phyloP scores from a whole-genome alignment of 2,329 filamentous ascomycete genomes.

The Diaporthe destruens region DNA sequence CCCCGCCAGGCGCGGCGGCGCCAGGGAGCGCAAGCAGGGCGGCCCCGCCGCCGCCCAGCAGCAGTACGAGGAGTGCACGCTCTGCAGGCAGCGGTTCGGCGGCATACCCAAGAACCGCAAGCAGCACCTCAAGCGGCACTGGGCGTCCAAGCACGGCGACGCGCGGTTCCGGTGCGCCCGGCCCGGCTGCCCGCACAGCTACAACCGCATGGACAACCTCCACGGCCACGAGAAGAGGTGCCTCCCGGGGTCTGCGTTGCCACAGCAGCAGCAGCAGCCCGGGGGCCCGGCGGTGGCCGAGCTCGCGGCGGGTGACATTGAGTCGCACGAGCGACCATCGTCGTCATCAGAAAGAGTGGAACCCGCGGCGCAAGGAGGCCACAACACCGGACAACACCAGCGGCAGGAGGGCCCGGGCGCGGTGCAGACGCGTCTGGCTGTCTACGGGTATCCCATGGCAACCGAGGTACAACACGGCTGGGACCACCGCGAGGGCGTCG shows the following conservation, averaged over 20 bases:
- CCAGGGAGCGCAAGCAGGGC: not conserved
- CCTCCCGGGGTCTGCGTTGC: not conserved
- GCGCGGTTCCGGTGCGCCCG: slow-evolving; percentile 1
- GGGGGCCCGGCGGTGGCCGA: not conserved
- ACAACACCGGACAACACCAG: too few species aligned
- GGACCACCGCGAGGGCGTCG: not conserved
- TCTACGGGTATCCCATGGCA: not conserved
- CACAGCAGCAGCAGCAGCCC: not conserved
- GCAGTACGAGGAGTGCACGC: slow-evolving; percentile 1
- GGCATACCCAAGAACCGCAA: slow-evolving; percentile 17
- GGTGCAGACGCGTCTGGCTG: not conserved
- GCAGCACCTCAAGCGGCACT: slow-evolving; percentile 29
- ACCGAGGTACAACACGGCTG: not conserved
- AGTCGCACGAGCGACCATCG: not conserved
- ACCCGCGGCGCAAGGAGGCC: not conserved
- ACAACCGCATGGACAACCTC: slow-evolving; percentile 33
- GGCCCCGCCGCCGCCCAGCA: too few species aligned
- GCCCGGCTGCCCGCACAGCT: not conserved
- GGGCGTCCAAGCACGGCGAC: not conserved
- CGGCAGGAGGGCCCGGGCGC: not conserved
- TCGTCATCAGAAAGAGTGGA: too few species aligned
- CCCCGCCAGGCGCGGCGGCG: not conserved
- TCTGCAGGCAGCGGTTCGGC: slow-evolving; percentile 7
- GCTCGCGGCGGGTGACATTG: not conserved
- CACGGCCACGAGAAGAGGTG: slow-evolving; percentile 17